phyloP scores from a whole-genome alignment of 306 rosid genomes.

The Castanopsis chinensis region DNA sequence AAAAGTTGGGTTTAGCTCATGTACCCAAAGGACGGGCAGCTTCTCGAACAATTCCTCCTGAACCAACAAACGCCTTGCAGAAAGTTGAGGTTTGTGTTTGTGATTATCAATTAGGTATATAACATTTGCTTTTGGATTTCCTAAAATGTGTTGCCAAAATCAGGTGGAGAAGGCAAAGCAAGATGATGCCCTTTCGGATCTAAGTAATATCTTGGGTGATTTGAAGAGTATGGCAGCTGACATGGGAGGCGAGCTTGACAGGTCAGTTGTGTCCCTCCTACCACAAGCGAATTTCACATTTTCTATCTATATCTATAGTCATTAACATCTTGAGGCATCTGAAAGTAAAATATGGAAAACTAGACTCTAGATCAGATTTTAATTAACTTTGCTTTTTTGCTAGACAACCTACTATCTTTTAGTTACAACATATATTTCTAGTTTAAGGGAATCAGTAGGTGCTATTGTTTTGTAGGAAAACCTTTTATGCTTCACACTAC shows the following conservation, averaged over 20 bases:
- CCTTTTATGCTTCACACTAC: too few species aligned
- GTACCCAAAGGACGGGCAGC: slow-evolving; percentile 52
- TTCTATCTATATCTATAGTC: background rate
- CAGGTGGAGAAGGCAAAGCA: slow-evolving; percentile 82
- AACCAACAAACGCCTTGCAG: slow-evolving; percentile 46
- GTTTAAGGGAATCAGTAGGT: too few species aligned
- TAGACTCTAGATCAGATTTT: background rate
- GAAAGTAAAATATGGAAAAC: background rate
- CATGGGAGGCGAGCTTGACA: slow-evolving; percentile 88
- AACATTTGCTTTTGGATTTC: slow-evolving; percentile 11
- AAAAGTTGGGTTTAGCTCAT: slow-evolving; percentile 65
- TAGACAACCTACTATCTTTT: background rate
- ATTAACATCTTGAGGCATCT: background rate
- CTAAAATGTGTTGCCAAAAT: background rate
- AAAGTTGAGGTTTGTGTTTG: slow-evolving; percentile 61
- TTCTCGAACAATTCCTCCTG: slow-evolving; percentile 56
- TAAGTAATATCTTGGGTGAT: slow-evolving; percentile 88
- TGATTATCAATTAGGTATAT: slow-evolving; percentile 1
- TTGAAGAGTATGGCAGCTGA: slow-evolving; percentile 84
- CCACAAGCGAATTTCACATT: background rate
- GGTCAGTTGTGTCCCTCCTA: slow-evolving; percentile 28
- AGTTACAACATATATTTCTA: background rate
- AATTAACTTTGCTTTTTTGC: background rate
- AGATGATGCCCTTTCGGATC: slow-evolving; percentile 77
- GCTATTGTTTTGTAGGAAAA: too few species aligned